Conservation (phyloP, 164 flowering plant species). For the Magnolia officinalis region DNA sequence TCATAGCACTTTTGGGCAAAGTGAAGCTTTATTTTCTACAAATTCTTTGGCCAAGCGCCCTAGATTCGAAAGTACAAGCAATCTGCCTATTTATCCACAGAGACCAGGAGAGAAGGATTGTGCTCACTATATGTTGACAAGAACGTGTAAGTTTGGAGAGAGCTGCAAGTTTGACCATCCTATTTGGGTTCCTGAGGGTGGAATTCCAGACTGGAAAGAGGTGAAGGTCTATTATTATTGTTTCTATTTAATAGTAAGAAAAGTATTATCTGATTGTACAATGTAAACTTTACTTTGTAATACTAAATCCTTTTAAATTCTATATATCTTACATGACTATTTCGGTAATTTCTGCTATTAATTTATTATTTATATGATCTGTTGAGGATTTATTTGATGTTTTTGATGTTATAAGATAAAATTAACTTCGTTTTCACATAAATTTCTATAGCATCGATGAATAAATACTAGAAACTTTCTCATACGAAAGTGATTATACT, state of each 20-base stretch:
- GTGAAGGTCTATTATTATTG: constrained; percentile 49
- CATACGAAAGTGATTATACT: background rate
- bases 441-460: background rate
- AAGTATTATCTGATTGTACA: constrained; percentile 11
- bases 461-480: background rate
- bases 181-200: constrained; percentile 99
- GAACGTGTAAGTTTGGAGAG: constrained; percentile 98
- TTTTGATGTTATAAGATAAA: background rate
- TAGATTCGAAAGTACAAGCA: constrained; percentile 76
- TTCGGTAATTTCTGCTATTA: constrained; percentile 1
- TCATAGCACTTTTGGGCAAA: constrained; percentile 73
- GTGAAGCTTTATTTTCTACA: constrained; percentile 77
- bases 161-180: constrained; percentile 99
- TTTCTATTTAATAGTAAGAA: constrained; percentile 21
- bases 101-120: constrained; percentile 99
- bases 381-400: background rate
- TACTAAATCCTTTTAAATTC: background rate
- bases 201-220: constrained; percentile 99
- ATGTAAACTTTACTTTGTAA: constrained; percentile 8
- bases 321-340: background rate
- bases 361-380: background rate
- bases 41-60: constrained; percentile 79
- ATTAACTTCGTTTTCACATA: background rate
- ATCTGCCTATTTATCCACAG: constrained; percentile 88
- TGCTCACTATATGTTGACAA: constrained; percentile 96